phyloP scores from a whole-genome alignment of 768 basidiomycete species.

The Leccinum boreale region DNA sequence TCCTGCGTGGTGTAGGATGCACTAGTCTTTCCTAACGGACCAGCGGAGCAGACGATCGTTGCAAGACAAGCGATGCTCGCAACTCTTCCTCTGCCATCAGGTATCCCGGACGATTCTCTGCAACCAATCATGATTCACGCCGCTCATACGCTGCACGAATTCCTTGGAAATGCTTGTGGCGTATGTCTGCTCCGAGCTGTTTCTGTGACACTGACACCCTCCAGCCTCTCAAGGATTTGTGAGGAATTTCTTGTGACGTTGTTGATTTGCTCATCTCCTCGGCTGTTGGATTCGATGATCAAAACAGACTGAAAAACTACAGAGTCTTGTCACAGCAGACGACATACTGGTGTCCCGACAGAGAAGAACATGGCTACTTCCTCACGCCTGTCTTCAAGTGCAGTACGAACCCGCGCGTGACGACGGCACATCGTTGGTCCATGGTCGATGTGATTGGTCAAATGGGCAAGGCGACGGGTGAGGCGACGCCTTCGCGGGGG shows the following conservation, averaged over 20 bases:
- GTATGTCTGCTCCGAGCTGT: constrained; percentile 37
- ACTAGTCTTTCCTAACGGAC: not conserved
- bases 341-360: constrained; percentile 76
- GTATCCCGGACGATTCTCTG: constrained; percentile 62
- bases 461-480: constrained; percentile 64
- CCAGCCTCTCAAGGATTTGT: constrained; percentile 60
- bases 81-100: constrained; percentile 58
- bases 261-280: not conserved
- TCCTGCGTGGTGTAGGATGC: constrained; percentile 1
- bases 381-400: constrained; percentile 74
- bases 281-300: not conserved
- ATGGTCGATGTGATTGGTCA: constrained; percentile 58
- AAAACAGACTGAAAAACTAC: constrained; percentile 59
- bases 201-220: constrained; percentile 5
- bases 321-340: constrained; percentile 64
- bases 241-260: constrained; percentile 23
- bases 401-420: constrained; percentile 71
- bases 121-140: constrained; percentile 67
- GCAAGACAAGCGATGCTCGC: constrained; percentile 56
- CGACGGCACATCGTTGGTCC: constrained; percentile 74
- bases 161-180: constrained; percentile 53
- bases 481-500: not conserved
- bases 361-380: constrained; percentile 80
- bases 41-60: constrained; percentile 42
- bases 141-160: constrained; percentile 65